These are phyloP conservation scores for Hyphodiscus hymeniophilus DNA, from an alignment of 495 filamentous ascomycete species.

Conservation along the genomic window DNA sequence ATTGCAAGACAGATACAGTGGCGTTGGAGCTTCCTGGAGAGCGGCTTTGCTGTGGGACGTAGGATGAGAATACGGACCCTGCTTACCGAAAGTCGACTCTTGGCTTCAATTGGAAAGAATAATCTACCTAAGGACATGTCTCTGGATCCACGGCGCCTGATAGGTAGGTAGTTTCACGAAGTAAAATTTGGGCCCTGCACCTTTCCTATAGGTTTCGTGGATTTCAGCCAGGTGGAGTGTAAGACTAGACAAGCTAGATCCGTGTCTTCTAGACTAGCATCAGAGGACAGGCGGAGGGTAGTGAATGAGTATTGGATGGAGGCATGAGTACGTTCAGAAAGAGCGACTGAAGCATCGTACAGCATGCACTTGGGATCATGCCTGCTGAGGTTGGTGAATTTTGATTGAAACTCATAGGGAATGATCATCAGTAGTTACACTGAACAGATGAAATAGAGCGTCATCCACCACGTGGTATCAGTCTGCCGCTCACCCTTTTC, in stretches of 20 bases:
- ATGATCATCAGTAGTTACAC: conserved; percentile 16
- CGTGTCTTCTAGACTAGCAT: conserved; percentile 29
- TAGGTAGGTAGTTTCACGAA: too few relatives aligned
- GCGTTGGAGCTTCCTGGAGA: conserved; percentile 70
- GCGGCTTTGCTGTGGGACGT: conserved; percentile 54
- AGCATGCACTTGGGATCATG: conserved; percentile 55
- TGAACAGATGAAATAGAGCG: background rate
- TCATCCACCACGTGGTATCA: background rate
- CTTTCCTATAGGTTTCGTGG: conserved; percentile 55
- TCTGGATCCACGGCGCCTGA: too few relatives aligned
- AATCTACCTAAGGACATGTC: too few relatives aligned
- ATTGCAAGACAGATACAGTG: conserved; percentile 41
- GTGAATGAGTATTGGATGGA: conserved; percentile 60
- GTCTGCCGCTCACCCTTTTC: conserved; percentile 60
- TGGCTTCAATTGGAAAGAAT: too few relatives aligned
- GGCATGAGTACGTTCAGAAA: conserved; percentile 53
- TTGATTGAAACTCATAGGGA: conserved; percentile 78
- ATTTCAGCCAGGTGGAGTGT: conserved; percentile 57
- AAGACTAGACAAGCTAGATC: conserved; percentile 70
- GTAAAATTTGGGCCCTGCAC: too few relatives aligned
- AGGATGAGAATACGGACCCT: conserved; percentile 52
- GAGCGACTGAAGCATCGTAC: conserved; percentile 42
- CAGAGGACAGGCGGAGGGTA: conserved; percentile 40
- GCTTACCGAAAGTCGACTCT: too few relatives aligned
- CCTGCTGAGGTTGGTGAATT: conserved; percentile 57